Percentiles rank a stretch among this genome's conserved stretches.
Conservation (phyloP, 2,329 filamentous ascomycete species). For the Myriosclerotinia duriaeana region DNA sequence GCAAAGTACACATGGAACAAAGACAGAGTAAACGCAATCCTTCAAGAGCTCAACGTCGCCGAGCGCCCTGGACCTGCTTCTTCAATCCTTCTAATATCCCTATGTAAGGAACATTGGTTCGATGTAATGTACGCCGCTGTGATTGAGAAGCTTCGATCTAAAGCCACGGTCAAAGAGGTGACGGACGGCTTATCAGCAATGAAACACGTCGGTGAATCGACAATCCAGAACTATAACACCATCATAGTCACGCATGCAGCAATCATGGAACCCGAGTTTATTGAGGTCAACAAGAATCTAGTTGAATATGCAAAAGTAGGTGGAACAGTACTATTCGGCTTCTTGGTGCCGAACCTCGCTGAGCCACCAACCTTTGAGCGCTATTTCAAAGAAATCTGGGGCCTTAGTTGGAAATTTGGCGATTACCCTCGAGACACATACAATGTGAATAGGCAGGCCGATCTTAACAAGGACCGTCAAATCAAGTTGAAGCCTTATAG, state of each 20-base stretch:
- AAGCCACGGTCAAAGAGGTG: neutral
- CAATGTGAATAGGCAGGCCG: neutral
- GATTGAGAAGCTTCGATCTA: neutral
- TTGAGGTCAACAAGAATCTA: neutral
- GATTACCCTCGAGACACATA: neutral
- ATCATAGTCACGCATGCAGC: neutral
- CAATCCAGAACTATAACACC: neutral
- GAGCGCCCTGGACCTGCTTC: fast-evolving
- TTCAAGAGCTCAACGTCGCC: neutral
- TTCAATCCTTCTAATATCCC: neutral
- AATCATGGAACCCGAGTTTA: neutral
- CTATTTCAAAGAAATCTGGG: neutral
- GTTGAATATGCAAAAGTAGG: neutral
- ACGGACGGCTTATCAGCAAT: neutral
- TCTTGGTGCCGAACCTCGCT: fast-evolving
- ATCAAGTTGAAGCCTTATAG: neutral
- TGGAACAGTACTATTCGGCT: neutral
- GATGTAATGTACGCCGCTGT: neutral
- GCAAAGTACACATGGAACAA: slow-evolving; percentile 12
- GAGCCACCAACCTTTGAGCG: neutral
- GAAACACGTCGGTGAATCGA: neutral
- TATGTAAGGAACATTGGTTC: neutral
- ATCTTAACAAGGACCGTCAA: neutral
- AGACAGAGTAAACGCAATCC: neutral
- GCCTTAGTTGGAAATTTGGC: neutral